Evolutionary conservation across 345 rosid genomes (phyloP).

Genomic region (thale cress (Arabidopsis thaliana)): DNA sequence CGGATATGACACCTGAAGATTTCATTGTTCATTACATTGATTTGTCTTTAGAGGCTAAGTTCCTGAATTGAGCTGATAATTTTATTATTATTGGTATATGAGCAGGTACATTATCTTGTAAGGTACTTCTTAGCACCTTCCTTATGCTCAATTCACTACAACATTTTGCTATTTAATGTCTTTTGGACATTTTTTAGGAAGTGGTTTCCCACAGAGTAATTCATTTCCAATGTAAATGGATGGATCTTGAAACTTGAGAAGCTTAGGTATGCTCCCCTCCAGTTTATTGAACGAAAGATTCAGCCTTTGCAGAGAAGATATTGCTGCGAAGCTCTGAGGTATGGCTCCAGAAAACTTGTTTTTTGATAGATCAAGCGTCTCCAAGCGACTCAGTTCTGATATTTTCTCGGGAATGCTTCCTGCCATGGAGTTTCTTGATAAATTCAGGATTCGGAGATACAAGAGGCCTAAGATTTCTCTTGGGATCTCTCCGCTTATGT

Average conservation of each 20-base stretch:
- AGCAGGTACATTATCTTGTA: slow-evolving; percentile 18
- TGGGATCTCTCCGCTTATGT: slow-evolving; percentile 52
- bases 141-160: slow-evolving; percentile 13
- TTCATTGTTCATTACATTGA: not conserved
- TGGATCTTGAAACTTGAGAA: slow-evolving; percentile 48
- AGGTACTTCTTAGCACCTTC: slow-evolving; percentile 12
- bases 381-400: slow-evolving; percentile 41
- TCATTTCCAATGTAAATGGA: slow-evolving; percentile 54
- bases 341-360: slow-evolving; percentile 57
- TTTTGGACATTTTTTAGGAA: slow-evolving; percentile 48
- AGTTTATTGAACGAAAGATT: slow-evolving; percentile 59
- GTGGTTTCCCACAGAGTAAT: slow-evolving; percentile 56
- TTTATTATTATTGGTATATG: slow-evolving; percentile 10
- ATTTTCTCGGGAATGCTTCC: slow-evolving; percentile 45
- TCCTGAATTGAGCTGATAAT: not conserved
- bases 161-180: slow-evolving; percentile 23
- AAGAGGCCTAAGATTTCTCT: slow-evolving; percentile 40
- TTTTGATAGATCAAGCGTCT: slow-evolving; percentile 51
- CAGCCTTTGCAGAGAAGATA: slow-evolving; percentile 46
- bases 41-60: slow-evolving; percentile 17
- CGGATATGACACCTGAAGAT: not conserved
- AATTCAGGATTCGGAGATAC: slow-evolving; percentile 43
- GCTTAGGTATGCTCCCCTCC: slow-evolving; percentile 55
- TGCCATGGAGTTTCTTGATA: slow-evolving; percentile 45
- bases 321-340: slow-evolving; percentile 50